phyloP scores from a whole-genome alignment of 2,329 filamentous ascomycete genomes.

The Aspergillus hiratsukae region DNA sequence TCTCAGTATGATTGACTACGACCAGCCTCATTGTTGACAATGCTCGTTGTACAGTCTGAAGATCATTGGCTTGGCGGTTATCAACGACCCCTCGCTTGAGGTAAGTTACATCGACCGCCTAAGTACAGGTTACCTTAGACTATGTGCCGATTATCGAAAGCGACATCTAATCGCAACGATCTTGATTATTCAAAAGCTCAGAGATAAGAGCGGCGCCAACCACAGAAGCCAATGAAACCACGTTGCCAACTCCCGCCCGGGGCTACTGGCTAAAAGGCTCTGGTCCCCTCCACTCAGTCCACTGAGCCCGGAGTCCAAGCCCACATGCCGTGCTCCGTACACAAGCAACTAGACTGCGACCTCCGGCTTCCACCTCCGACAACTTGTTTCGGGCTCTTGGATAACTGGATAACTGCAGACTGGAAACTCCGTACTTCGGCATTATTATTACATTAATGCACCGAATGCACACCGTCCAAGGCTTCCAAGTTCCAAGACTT shows the following conservation, averaged over 20 bases:
- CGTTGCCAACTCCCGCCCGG: conserved; percentile 18
- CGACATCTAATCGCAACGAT: conserved; percentile 1
- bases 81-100: neutral
- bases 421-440: neutral
- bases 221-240: conserved; percentile 23
- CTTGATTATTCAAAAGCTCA: conserved; percentile 1
- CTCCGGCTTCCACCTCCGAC: neutral
- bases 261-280: neutral
- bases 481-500: neutral
- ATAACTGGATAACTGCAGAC: neutral
- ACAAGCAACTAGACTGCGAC: neutral
- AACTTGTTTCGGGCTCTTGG: neutral
- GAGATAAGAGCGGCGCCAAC: conserved; percentile 25
- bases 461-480: neutral
- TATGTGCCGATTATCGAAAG: neutral
- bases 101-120: neutral
- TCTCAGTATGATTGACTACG: neutral
- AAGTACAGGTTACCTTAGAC: neutral
- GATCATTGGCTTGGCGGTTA: neutral
- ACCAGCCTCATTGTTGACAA: neutral
- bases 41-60: neutral
- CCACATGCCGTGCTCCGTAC: neutral
- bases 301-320: neutral
- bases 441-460: neutral
- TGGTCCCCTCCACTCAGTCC: neutral